phyloP scores from a whole-genome alignment of 1,139 yeast species.

The Suhomyces yuchorum region DNA sequence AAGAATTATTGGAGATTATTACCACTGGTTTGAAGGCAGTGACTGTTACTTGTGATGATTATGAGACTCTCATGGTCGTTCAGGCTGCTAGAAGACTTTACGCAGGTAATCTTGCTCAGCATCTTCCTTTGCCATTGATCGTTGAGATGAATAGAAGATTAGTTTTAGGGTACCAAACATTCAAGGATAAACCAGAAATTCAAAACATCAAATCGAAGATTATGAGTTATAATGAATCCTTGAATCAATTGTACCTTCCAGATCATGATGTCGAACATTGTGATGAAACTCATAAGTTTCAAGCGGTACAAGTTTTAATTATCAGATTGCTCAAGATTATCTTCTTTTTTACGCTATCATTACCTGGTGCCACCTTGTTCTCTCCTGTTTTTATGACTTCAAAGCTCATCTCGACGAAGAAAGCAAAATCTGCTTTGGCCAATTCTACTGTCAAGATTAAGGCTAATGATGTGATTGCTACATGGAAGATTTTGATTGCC shows the following conservation, averaged over 20 bases:
- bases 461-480: constrained; percentile 49
- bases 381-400: constrained; percentile 48
- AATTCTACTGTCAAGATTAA: constrained; percentile 46
- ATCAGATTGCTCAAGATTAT: constrained; percentile 35
- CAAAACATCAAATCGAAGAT: constrained; percentile 37
- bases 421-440: constrained; percentile 46
- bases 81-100: constrained; percentile 45
- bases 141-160: constrained; percentile 50
- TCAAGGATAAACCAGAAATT: constrained; percentile 39
- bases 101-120: constrained; percentile 67
- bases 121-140: constrained; percentile 52
- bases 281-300: constrained; percentile 29
- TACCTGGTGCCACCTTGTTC: constrained; percentile 48
- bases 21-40: constrained; percentile 34
- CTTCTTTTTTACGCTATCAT: constrained; percentile 37
- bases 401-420: constrained; percentile 35
- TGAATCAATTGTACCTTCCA: constrained; percentile 40
- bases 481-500: constrained; percentile 86
- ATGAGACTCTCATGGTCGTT: constrained; percentile 36
- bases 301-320: constrained; percentile 30
- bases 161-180: constrained; percentile 42
- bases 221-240: constrained; percentile 36
- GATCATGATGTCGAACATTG: constrained; percentile 48
- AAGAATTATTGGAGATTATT: constrained; percentile 31
- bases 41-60: constrained; percentile 37